Conservation (phyloP, 2,329 filamentous ascomycete genomes). For the Cladophialophora carrionii region DNA sequence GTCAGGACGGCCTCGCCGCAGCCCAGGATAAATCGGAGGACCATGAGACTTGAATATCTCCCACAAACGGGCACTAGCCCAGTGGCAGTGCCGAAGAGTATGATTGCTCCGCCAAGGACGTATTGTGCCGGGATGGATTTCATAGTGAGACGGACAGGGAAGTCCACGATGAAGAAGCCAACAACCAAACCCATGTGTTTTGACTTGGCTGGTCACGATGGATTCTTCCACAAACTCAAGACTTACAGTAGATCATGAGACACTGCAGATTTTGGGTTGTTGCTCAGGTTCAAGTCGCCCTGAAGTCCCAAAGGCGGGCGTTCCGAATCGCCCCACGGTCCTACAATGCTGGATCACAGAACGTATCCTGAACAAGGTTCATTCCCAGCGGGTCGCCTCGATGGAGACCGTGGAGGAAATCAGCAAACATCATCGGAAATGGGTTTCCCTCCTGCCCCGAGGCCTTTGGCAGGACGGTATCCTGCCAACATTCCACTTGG, state of each 20-base stretch:
- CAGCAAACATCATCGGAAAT: constrained; percentile 46
- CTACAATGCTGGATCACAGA: constrained; percentile 2
- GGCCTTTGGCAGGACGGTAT: constrained; percentile 35
- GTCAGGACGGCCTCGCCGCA: constrained; percentile 17
- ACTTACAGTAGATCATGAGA: constrained; percentile 6
- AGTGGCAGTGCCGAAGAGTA: constrained; percentile 1
- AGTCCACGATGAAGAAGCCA: neutral
- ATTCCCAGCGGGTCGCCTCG: constrained; percentile 46
- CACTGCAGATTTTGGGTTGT: neutral
- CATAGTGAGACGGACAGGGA: constrained; percentile 1
- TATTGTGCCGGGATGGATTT: neutral
- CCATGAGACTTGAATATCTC: constrained; percentile 16
- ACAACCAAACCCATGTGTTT: neutral
- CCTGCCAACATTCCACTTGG: neutral
- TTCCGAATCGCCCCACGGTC: constrained; percentile 4
- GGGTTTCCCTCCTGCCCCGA: constrained; percentile 39
- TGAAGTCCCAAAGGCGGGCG: constrained; percentile 7
- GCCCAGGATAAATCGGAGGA: constrained; percentile 17
- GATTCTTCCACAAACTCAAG: neutral
- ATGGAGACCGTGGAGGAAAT: constrained; percentile 45
- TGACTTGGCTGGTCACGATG: neutral
- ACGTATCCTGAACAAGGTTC: constrained; percentile 39
- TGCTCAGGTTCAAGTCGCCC: neutral
- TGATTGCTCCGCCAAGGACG: neutral
- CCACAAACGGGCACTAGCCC: neutral